Base-by-base conservation (phyloP, 352 stramenopile species). In the Albugo laibachii region DNA sequence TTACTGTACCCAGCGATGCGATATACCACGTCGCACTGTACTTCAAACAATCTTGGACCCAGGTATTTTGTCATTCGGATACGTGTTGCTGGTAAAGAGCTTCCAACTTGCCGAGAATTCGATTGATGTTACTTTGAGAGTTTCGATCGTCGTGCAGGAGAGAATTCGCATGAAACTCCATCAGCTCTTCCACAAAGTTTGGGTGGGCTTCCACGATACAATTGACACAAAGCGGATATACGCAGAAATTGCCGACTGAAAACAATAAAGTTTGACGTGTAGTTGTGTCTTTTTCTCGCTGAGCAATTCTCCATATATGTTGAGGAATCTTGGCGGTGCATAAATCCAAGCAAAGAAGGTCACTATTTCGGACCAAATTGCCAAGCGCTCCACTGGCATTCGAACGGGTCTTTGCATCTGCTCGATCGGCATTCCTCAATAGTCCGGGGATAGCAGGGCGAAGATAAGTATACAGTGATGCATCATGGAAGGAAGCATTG, bases 401-500 rank as follows among this genome's bases (percentile, higher is more conserved):
- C 1, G 85, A 92, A 6, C 87, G 63, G 5, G 82, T 95, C 45
- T 96, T 96, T 13, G 93, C 79, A 31, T 96, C 83, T 1, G 58
- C 47, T 34, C 81, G 62, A 12, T 67, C 57, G n/a, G 83, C 48
- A 44, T 95, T 85, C 14, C 65, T 53, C 5, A 80, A 57, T 18
- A 95, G 47, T 14, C 81, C 50, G 2, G 68, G 62, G 20, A 96
- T 74, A 6, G 71, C 60, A 14, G 64, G 42, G 13, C 56, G 63
- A 2, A 97, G 63, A 4, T 54, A 46, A 2, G 63, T 34, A 54
- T 95, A 96, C 2, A 97, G 50, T 1, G 62, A 50, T 13, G 58
- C 63, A 45, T 63, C 81, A 59, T 96, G 81, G 52, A 96, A 97
- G 8, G 87, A 83, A 13, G 82, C 84, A 49, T 97, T 97, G 31